Evolutionary conservation across 2,329 filamentous ascomycete genomes (phyloP).

Genomic region (Arthrinium puccinioides): DNA sequence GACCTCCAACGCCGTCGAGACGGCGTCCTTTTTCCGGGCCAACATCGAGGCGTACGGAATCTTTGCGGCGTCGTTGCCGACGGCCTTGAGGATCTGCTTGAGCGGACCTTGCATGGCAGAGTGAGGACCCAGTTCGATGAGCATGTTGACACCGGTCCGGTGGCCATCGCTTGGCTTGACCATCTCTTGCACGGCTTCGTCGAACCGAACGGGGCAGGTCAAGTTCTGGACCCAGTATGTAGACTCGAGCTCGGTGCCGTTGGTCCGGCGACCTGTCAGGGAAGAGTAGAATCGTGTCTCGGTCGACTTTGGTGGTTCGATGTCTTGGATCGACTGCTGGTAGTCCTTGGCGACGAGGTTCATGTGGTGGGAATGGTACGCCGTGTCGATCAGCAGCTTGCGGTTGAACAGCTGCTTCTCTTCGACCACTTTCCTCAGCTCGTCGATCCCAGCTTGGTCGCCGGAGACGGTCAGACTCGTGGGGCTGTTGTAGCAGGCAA

Average conservation of each 20-base stretch:
- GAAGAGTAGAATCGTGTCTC: constrained; percentile 17
- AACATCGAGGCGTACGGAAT: constrained; percentile 19
- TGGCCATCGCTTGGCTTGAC: constrained; percentile 20
- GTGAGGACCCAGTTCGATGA: constrained; percentile 15
- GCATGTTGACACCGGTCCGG: constrained; percentile 25
- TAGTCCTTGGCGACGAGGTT: constrained; percentile 16
- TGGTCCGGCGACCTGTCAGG: constrained; percentile 11
- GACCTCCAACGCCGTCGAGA: constrained; percentile 15
- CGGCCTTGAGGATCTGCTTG: constrained; percentile 15
- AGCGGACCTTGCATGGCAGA: constrained; percentile 15
- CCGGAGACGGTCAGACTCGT: constrained; percentile 15
- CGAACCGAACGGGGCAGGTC: constrained; percentile 15
- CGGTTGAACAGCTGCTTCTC: constrained; percentile 13
- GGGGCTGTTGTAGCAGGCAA: constrained; percentile 18
- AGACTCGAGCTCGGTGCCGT: constrained; percentile 10
- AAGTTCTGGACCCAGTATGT: constrained; percentile 17
- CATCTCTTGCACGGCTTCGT: constrained; percentile 10
- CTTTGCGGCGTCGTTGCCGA: constrained; percentile 14
- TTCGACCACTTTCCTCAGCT: constrained; percentile 12
- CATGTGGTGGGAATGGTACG: constrained; percentile 19
- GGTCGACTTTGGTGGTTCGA: constrained; percentile 21
- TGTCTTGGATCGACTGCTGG: constrained; percentile 7
- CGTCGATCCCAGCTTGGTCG: constrained; percentile 13
- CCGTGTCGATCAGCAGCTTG: constrained; percentile 16
- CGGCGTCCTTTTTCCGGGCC: constrained; percentile 11